A percentile compares a stretch with the other conserved stretches of the same genome.
Conservation (phyloP, 148 eudicot species). For the Vaccinium darrowii region DNA sequence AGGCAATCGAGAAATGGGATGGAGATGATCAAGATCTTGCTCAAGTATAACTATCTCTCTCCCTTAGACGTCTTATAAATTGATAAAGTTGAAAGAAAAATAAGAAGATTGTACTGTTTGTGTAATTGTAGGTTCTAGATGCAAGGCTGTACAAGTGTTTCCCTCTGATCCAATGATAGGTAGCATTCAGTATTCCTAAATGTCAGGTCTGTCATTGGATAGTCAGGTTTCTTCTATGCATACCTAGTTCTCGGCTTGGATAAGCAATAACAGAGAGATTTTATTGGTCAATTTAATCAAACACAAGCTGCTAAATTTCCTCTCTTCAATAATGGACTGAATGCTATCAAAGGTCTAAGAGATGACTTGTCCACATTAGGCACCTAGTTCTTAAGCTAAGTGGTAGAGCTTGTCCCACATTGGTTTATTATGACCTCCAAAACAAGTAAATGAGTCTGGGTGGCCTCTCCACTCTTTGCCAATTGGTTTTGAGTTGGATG, state of each 20-base stretch:
- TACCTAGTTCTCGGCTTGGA: not conserved
- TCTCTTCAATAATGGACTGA: not conserved
- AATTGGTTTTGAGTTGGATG: too few relatives aligned
- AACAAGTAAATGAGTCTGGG: too few relatives aligned
- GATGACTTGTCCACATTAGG: not conserved
- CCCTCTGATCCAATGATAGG: not conserved
- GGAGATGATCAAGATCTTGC: slow-evolving; percentile 99
- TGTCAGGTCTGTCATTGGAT: not conserved
- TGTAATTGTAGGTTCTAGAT: not conserved
- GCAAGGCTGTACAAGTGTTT: not conserved
- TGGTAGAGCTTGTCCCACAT: too few relatives aligned
- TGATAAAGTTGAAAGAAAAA: not conserved
- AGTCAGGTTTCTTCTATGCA: not conserved
- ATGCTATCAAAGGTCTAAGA: not conserved
- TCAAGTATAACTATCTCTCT: slow-evolving; percentile 43
- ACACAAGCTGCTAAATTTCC: not conserved
- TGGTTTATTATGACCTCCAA: too few relatives aligned
- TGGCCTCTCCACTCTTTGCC: too few relatives aligned
- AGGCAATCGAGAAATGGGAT: slow-evolving; percentile 92
- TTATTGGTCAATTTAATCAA: not conserved
- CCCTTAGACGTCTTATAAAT: slow-evolving; percentile 11
- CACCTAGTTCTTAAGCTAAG: not conserved
- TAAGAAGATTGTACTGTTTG: not conserved
- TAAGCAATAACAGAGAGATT: not conserved
- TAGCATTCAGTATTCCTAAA: not conserved